phyloP scores from a whole-genome alignment of 768 basidiomycete genomes.

The Tricholoma sp. region DNA sequence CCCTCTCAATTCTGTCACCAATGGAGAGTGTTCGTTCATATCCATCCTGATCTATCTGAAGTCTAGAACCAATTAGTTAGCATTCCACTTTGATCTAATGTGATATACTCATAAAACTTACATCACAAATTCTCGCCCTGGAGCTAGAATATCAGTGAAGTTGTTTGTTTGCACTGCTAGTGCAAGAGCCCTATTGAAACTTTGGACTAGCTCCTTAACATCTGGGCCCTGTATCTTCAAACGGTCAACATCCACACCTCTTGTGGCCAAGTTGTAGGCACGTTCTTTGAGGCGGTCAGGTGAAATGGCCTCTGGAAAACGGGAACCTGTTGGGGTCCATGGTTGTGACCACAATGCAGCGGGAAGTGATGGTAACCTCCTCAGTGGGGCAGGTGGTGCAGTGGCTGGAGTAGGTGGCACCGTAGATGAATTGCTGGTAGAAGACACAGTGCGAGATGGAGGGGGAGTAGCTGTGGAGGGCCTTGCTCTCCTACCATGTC shows the following conservation, averaged over 20 bases:
- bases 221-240: background rate
- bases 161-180: background rate
- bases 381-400: background rate
- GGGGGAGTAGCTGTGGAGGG: background rate
- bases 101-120: background rate
- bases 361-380: background rate
- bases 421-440: background rate
- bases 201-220: background rate
- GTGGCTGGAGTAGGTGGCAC: background rate
- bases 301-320: background rate
- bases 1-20: background rate
- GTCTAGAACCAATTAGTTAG: background rate
- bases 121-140: background rate
- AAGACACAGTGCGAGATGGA: background rate
- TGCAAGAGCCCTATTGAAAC: background rate
- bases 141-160: background rate
- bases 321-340: background rate
- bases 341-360: background rate
- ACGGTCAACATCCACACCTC: background rate
- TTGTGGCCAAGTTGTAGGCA: background rate
- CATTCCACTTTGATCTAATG: background rate
- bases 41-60: background rate
- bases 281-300: background rate
- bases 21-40: background rate
- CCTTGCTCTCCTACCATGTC: background rate